Evolutionary conservation across 169 alveolate genomes (phyloP).

Genomic region (Eimeria sp.): DNA sequence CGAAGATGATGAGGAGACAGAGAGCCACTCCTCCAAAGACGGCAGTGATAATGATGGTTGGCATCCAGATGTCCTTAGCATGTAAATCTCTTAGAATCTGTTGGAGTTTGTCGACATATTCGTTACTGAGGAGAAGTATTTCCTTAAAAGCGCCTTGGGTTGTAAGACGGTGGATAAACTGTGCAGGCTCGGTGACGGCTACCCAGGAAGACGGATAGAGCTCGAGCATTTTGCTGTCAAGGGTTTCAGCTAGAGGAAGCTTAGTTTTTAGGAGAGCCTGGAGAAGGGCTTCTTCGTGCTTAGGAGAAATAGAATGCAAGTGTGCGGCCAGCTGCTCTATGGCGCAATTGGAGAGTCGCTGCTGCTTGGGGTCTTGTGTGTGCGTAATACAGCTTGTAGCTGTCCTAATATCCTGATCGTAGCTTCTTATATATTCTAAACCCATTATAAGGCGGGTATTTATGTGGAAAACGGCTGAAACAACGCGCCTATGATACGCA

Average conservation of each 20-base stretch:
- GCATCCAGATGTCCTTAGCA: background rate
- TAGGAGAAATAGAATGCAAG: no score
- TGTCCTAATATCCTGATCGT: background rate
- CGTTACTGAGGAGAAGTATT: background rate
- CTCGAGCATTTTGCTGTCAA: constrained; percentile 25
- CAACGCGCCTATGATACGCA: background rate
- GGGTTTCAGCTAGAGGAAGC: constrained; percentile 34
- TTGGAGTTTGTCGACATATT: constrained; percentile 32
- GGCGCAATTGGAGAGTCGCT: background rate
- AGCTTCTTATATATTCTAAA: constrained; percentile 22
- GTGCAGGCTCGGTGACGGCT: constrained; percentile 7
- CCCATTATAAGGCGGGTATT: constrained; percentile 28
- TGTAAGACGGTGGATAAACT: background rate
- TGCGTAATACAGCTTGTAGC: constrained; percentile 45
- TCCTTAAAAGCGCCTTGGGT: constrained; percentile 43
- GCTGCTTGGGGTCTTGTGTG: background rate
- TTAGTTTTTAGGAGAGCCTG: constrained; percentile 11
- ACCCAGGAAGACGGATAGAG: constrained; percentile 55
- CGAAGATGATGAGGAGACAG: background rate
- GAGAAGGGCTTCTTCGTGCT: constrained; percentile 21
- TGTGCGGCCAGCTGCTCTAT: background rate
- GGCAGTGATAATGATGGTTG: background rate
- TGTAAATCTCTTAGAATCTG: constrained; percentile 12
- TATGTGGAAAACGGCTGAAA: constrained; percentile 13
- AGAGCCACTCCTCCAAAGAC: background rate